phyloP scores from a whole-genome alignment of 2,329 filamentous ascomycete genomes.

The Diaporthe citriasiana region DNA sequence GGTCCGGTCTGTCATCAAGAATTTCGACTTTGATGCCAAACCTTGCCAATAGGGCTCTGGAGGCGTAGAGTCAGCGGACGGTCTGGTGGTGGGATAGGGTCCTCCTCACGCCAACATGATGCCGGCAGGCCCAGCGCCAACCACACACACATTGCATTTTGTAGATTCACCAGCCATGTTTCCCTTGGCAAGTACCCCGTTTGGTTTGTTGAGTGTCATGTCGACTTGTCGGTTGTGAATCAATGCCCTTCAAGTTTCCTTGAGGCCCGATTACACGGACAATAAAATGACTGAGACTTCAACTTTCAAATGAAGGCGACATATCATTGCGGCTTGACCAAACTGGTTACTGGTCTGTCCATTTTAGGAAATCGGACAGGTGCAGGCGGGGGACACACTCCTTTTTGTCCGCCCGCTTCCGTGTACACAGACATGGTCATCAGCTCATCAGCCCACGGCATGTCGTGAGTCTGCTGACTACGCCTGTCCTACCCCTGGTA shows the following conservation, averaged over 20 bases:
- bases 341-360: slow-evolving; percentile 1
- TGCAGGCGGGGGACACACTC: too few relatives aligned
- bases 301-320: neutral
- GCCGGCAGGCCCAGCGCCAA: slow-evolving; percentile 69
- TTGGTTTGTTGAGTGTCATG: slow-evolving; percentile 25
- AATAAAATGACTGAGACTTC: neutral
- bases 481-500: neutral
- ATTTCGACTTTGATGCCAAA: slow-evolving; percentile 76
- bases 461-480: slow-evolving; percentile 15
- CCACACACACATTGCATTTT: slow-evolving; percentile 58
- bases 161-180: neutral
- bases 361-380: neutral
- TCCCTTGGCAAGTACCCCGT: neutral
- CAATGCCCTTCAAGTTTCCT: too few relatives aligned
- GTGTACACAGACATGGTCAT: too few relatives aligned
- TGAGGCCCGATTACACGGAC: neutral
- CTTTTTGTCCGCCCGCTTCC: too few relatives aligned
- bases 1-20: slow-evolving; percentile 77
- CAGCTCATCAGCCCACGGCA: slow-evolving; percentile 20
- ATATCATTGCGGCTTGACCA: neutral
- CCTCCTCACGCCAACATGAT: slow-evolving; percentile 63
- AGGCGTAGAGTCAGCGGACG: slow-evolving; percentile 62
- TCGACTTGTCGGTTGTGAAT: neutral
- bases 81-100: slow-evolving; percentile 41
- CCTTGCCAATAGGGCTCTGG: slow-evolving; percentile 67